Evolutionary conservation across 2,329 filamentous ascomycete genomes (phyloP).

Genomic region (Thermothelomyces thermophilus): DNA sequence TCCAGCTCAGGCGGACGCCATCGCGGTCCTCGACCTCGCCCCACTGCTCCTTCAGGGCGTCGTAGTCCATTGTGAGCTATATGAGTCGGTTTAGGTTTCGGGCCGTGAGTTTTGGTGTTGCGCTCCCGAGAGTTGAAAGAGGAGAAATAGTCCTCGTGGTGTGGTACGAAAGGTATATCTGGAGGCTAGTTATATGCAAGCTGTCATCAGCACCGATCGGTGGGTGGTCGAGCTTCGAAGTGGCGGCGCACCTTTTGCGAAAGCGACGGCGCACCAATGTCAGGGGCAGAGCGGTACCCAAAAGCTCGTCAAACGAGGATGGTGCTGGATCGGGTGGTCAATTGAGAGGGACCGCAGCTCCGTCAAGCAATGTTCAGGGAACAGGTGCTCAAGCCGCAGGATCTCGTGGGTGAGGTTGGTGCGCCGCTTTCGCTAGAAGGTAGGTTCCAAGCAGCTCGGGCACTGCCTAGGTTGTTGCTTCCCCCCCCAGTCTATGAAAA

Average conservation of each 20-base stretch:
- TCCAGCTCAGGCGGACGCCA: constrained; percentile 95
- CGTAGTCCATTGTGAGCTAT: constrained; percentile 72
- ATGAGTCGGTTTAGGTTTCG: background rate
- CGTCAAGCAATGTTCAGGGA: background rate
- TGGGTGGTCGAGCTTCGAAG: background rate
- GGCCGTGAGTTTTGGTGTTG: background rate
- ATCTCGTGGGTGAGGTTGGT: constrained; percentile 4
- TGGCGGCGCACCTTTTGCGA: constrained; percentile 12
- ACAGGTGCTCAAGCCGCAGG: constrained; percentile 8
- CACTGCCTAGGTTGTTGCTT: constrained; percentile 19
- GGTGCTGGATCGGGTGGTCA: background rate
- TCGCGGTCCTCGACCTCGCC: constrained; percentile 93
- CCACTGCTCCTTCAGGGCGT: constrained; percentile 91
- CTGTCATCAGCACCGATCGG: constrained; percentile 17
- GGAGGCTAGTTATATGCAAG: constrained; percentile 12
- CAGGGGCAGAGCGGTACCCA: background rate
- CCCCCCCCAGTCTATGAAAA: constrained; percentile 26
- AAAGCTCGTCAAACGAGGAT: background rate
- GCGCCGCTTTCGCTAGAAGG: constrained; percentile 12
- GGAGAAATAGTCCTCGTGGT: too few species aligned
- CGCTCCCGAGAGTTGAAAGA: background rate
- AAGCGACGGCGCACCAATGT: background rate
- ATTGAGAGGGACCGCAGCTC: constrained; percentile 3
- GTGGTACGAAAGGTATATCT: background rate
- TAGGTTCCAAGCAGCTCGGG: constrained; percentile 16